Conservation (phyloP, 305 asterid species). For the Fraxinus baroniana region DNA sequence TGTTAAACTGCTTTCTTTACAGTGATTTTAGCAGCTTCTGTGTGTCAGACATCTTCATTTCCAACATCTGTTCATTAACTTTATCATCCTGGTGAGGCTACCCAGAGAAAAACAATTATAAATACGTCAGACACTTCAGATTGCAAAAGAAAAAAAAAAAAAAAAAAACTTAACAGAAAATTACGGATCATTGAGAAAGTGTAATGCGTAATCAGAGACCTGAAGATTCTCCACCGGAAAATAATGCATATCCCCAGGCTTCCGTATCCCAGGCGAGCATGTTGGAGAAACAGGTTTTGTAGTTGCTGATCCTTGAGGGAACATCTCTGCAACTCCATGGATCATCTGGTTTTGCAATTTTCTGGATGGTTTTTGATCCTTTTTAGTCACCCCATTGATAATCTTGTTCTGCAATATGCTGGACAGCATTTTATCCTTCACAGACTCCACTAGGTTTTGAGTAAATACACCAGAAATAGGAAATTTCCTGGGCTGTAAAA, state of each 20-base stretch:
- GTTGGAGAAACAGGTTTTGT: not conserved
- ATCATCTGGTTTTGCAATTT: slow-evolving; percentile 8
- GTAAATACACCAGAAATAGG: slow-evolving; percentile 5
- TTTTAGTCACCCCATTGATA: not conserved
- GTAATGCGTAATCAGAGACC: slow-evolving; percentile 20
- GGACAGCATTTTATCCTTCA: slow-evolving; percentile 8
- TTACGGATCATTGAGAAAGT: not conserved
- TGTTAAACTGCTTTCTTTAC: slow-evolving; percentile 13
- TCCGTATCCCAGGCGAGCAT: slow-evolving; percentile 8
- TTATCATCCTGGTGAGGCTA: slow-evolving; percentile 6
- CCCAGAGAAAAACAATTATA: not conserved
- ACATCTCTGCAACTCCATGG: not conserved
- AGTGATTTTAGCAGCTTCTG: slow-evolving; percentile 10
- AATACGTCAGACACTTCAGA: not conserved
- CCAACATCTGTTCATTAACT: not conserved
- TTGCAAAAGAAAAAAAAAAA: not conserved
- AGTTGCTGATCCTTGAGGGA: slow-evolving; percentile 5
- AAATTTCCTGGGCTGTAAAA: slow-evolving; percentile 17
- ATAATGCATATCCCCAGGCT: slow-evolving; percentile 3
- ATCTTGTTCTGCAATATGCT: not conserved
- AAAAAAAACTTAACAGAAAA: not conserved
- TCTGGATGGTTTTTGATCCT: not conserved
- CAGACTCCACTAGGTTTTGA: not conserved
- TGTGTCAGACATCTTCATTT: slow-evolving; percentile 10
- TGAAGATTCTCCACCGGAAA: slow-evolving; percentile 18